phyloP scores from a whole-genome alignment of 2,329 filamentous ascomycete genomes.

The Monosporascus sp. region DNA sequence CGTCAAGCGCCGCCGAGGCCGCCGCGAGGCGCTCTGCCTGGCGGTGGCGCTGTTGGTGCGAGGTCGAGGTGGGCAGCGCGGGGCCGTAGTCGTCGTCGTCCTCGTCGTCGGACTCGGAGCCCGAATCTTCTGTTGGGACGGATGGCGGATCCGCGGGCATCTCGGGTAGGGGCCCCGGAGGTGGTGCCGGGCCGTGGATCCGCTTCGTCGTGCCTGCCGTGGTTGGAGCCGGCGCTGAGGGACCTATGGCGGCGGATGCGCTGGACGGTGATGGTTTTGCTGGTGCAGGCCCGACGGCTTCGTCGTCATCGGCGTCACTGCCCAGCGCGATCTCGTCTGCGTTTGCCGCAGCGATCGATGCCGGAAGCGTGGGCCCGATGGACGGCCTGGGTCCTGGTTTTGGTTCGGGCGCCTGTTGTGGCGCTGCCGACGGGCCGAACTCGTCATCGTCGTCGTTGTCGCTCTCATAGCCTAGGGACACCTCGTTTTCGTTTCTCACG shows the following conservation, averaged over 20 bases:
- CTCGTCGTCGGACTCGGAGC: constrained; percentile 31
- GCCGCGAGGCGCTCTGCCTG: constrained; percentile 22
- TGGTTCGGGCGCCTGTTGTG: constrained; percentile 8
- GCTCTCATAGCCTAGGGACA: constrained; percentile 18
- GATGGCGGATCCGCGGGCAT: constrained; percentile 21
- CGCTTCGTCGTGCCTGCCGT: constrained; percentile 20
- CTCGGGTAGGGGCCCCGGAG: constrained; percentile 36
- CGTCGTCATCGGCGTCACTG: constrained; percentile 33
- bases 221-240: constrained; percentile 4
- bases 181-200: constrained; percentile 37
- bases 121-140: constrained; percentile 12
- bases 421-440: neutral
- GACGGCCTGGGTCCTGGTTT: neutral
- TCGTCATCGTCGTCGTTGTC: constrained; percentile 16
- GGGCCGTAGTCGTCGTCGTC: constrained; percentile 56
- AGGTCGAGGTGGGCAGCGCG: constrained; percentile 44
- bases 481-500: constrained; percentile 38
- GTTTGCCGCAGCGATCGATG: constrained; percentile 28
- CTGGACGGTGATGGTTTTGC: constrained; percentile 11
- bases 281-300: constrained; percentile 22
- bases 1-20: constrained; percentile 19
- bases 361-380: constrained; percentile 13
- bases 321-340: constrained; percentile 42
- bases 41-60: constrained; percentile 21
- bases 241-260: neutral